Base-by-base conservation (phyloP, 192 early-diverging fungal species). In the Backusella tarrabulga region DNA sequence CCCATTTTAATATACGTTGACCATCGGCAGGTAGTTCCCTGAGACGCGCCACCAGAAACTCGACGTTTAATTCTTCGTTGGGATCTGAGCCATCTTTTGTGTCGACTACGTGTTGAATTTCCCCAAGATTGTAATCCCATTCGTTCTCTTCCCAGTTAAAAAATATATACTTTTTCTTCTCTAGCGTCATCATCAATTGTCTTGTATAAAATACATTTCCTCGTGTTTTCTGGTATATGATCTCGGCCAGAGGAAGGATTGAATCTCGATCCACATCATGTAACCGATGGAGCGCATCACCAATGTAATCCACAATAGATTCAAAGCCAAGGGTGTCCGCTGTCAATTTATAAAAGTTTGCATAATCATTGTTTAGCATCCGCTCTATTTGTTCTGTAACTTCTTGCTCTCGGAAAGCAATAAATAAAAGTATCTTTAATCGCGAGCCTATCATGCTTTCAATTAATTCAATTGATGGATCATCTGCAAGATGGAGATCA, bases 81-180 rank as follows among this genome's bases (percentile, higher is more conserved):
- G 19, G 42, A 38, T 46, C 32, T 4, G 21, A 46, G 2, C 50
- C 34, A 34, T 75, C 69, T 68, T 19, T 38, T 29, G 72, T 7
- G 4, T 50, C 72, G 15, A 81, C 50, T 21, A 67, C 29, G 19
- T 71, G 46, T n/a, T 81, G 66, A 17, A 81, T 78, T 17, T 67
- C 76, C 8, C 26, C 68, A 2, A 77, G 12, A 35, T 81, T 76
- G 40, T 75, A 81, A 19, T 77, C 80, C 80, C 80, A 81, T 72
- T 78, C 52, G 0, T 81, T 81, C 23, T 74, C 73, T 35, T 77
- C 71, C 80, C 80, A 81, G 69, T 81, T 66, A 68, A 81, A 81
- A 52, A 75, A 81, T 36, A 81, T 81, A n/a, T 75, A 52, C 17
- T 77, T 74, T 32, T 81, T 77, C 46, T 78, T 81, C 21, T 74